Evolutionary conservation across 495 filamentous ascomycete species (phyloP).

Genomic region (Cairneyella variabilis): DNA sequence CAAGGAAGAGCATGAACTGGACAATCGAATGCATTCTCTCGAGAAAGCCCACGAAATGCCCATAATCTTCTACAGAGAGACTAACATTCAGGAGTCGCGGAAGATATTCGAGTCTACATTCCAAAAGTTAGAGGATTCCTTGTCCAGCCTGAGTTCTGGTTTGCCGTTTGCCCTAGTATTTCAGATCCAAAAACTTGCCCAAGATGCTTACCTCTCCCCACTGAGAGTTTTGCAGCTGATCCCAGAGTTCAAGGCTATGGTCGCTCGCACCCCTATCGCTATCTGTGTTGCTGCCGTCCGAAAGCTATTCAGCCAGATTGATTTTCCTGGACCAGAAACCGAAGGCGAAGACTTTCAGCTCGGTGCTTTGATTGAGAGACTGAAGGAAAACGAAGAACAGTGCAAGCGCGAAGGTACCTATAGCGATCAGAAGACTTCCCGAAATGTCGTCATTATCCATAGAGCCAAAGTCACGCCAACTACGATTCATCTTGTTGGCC

Average conservation of each 20-base stretch:
- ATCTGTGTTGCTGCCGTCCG: constrained; percentile 43
- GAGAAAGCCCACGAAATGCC: constrained; percentile 2
- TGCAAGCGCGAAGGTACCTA: constrained; percentile 21
- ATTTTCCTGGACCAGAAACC: constrained; percentile 42
- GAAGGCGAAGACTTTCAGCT: constrained; percentile 41
- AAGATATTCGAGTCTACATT: not conserved
- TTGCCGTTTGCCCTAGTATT: constrained; percentile 29
- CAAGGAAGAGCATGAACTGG: not conserved
- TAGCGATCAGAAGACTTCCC: constrained; percentile 23
- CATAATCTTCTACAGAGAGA: constrained; percentile 4
- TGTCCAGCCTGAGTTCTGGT: not conserved
- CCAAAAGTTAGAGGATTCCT: not conserved
- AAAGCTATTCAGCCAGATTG: constrained; percentile 42
- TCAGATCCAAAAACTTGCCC: constrained; percentile 48
- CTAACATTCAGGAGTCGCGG: not conserved
- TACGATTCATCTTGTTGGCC: constrained; percentile 65
- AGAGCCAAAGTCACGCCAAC: constrained; percentile 64
- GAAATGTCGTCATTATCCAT: constrained; percentile 44
- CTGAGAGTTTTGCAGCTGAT: constrained; percentile 37
- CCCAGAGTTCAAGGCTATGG: constrained; percentile 22
- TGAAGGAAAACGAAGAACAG: constrained; percentile 37
- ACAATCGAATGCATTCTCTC: not conserved
- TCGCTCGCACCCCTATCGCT: constrained; percentile 16
- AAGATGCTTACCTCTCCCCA: constrained; percentile 49
- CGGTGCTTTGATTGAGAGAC: constrained; percentile 36